phyloP scores from a whole-genome alignment of 1,284 basidiomycete species.

The Tetrapyrgos nigripes region DNA sequence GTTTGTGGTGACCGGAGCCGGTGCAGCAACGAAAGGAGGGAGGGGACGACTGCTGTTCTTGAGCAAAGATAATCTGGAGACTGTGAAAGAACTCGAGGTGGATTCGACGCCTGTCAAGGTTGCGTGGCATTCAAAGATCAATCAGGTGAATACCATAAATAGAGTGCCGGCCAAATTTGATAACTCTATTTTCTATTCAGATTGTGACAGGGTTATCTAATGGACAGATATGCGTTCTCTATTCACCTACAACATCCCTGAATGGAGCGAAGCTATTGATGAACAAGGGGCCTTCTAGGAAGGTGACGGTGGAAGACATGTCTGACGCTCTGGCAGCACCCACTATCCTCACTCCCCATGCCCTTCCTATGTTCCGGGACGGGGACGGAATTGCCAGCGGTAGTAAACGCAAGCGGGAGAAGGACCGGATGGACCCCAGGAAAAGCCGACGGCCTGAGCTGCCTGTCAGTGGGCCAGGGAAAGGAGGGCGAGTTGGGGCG shows the following conservation, averaged over 20 bases:
- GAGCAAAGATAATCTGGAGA: conserved; percentile 69
- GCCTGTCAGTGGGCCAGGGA: conserved; percentile 90
- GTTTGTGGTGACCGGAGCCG: conserved; percentile 84
- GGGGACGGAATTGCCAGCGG: conserved; percentile 73
- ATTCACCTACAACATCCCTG: conserved; percentile 86
- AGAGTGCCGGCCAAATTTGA: too few relatives aligned
- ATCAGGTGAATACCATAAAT: conserved; percentile 72
- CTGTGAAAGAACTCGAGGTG: conserved; percentile 69
- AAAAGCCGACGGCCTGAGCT: conserved; percentile 92
- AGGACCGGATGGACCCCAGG: conserved; percentile 85
- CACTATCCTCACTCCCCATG: conserved; percentile 89
- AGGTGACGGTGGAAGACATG: conserved; percentile 82
- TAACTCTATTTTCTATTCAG: conserved; percentile 42
- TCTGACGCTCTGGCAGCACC: conserved; percentile 83
- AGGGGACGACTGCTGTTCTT: conserved; percentile 81
- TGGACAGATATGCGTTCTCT: conserved; percentile 88
- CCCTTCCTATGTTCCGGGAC: conserved; percentile 89
- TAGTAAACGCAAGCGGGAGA: conserved; percentile 87
- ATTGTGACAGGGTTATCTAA: conserved; percentile 89
- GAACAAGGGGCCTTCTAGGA: conserved; percentile 75
- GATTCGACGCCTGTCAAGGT: conserved; percentile 87
- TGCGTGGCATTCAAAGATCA: conserved; percentile 96
- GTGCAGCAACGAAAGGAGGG: conserved; percentile 66
- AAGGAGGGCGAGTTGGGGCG: conserved; percentile 92
- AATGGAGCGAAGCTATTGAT: conserved; percentile 93